Evolutionary conservation across 495 filamentous ascomycete species (phyloP).

Genomic region (Annulohypoxylon moriforme): DNA sequence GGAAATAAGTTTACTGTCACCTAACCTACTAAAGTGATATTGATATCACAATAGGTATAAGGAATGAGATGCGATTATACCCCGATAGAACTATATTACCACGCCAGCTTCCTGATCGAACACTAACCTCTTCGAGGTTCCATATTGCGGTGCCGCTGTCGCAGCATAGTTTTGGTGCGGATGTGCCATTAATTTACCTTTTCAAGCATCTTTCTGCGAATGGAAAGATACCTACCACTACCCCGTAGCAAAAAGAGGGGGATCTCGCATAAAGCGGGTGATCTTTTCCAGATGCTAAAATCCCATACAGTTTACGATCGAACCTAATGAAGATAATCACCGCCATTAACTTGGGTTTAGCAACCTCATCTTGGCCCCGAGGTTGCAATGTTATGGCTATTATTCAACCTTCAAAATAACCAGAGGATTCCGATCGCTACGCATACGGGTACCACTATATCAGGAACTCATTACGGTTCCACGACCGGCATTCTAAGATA

Average conservation of each 20-base stretch:
- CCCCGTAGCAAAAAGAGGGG: background rate
- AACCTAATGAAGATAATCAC: background rate
- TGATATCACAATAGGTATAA: no score
- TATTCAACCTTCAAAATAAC: background rate
- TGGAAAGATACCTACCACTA: background rate
- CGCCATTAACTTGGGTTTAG: background rate
- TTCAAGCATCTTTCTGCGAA: background rate
- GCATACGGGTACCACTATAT: background rate
- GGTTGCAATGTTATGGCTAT: background rate
- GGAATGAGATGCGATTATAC: no score
- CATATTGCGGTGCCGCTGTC: background rate
- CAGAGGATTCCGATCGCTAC: background rate
- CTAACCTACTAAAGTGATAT: background rate
- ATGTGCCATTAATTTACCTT: background rate
- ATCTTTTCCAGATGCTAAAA: background rate
- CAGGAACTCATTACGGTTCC: background rate
- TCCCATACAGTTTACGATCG: background rate
- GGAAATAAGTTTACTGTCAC: constrained; percentile 5
- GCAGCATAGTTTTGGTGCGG: background rate
- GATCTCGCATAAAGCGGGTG: background rate
- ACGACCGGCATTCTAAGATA: background rate
- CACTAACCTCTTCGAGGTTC: background rate
- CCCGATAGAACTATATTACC: no score
- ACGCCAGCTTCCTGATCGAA: no score
- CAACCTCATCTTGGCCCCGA: background rate